Evolutionary conservation across 164 flowering plant genomes (phyloP), one percentile per base, ranked within the genome.

Genomic region (Sextonia rubra): DNA sequence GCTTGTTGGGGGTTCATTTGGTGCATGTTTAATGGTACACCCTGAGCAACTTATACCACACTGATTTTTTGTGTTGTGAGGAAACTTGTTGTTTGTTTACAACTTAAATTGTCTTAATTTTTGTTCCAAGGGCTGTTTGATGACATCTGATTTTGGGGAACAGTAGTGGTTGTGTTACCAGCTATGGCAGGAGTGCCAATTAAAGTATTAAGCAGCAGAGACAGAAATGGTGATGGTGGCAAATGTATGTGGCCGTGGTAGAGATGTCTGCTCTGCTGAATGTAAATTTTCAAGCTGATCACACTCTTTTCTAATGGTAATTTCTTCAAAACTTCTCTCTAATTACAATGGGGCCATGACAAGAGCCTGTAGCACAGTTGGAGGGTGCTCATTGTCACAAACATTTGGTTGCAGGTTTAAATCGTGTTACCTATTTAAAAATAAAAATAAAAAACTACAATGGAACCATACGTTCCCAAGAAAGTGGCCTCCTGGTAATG

Each of bases 1-100:
- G 71, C 74, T 47, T 72, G 72, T 44, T 73, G 73, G 17, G 81
- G 77, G 66, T 79, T 79, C 78, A 81, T 81, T 64, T 73, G 79
- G 65, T 74, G 81, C 82, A 83, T 75, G 75, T 71, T 48, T 76
- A 32, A 58, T 23, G 73, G 70, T 48, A 68, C 56, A 14, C 71
- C 73, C 72, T 68, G 75, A 77, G 75, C 63, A 25, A 60, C 49
- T n/a, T 76, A 70, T 73, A 30, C 63, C 58, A 58, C 61, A 77
- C 58, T 2, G 70, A 27, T 62, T 73, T n/a, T n/a, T 69, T 66
- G 52, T 69, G 78, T 64, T 74, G 73, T 52, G 47, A 72, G 48
- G 71, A n/a, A 22, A 67, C 67, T 12, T 83, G n/a, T n/a, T n/a
- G 78, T 49, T 67, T 75, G 72, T 60, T 49, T 60, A 70, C 64